phyloP scores from a whole-genome alignment of 2,329 filamentous ascomycete genomes.

The Hysterium pulicare region DNA sequence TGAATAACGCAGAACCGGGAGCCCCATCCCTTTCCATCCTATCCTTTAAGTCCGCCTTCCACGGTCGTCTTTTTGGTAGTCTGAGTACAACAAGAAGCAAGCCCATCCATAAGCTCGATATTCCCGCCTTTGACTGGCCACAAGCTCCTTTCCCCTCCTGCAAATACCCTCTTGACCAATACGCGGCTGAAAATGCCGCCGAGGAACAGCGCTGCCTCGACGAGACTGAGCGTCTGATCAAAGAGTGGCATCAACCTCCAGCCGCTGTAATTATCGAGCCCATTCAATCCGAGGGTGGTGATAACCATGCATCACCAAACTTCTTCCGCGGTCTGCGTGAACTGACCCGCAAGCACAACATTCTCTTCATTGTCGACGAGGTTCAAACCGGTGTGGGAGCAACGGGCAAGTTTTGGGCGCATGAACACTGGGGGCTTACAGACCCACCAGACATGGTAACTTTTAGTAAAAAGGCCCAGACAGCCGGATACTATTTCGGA shows the following conservation, averaged over 20 bases:
- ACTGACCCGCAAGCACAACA: conserved; percentile 70
- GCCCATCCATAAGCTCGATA: conserved; percentile 91
- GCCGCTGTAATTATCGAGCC: conserved; percentile 84
- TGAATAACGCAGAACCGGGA: conserved; percentile 79
- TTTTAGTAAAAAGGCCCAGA: conserved; percentile 93
- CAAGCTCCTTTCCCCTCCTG: conserved; percentile 81
- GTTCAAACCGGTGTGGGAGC: conserved; percentile 92
- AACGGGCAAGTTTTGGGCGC: conserved; percentile 93
- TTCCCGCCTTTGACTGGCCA: conserved; percentile 93
- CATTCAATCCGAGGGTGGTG: conserved; percentile 88
- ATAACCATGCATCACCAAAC: conserved; percentile 84
- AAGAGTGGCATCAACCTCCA: conserved; percentile 73
- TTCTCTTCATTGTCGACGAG: conserved; percentile 89
- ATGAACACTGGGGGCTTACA: conserved; percentile 85
- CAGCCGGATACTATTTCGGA: conserved; percentile 87
- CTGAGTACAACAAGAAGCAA: conserved; percentile 89
- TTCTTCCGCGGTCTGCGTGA: conserved; percentile 85
- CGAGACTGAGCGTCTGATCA: conserved; percentile 79
- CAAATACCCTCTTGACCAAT: conserved; percentile 81
- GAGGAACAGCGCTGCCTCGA: conserved; percentile 78
- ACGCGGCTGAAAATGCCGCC: conserved; percentile 74
- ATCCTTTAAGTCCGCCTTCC: conserved; percentile 84
- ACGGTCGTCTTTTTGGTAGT: conserved; percentile 83
- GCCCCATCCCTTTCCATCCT: conserved; percentile 78
- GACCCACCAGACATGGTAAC: conserved; percentile 89